phyloP scores from a whole-genome alignment of 345 rosid genomes.

The Xanthoceras sorbifolium region DNA sequence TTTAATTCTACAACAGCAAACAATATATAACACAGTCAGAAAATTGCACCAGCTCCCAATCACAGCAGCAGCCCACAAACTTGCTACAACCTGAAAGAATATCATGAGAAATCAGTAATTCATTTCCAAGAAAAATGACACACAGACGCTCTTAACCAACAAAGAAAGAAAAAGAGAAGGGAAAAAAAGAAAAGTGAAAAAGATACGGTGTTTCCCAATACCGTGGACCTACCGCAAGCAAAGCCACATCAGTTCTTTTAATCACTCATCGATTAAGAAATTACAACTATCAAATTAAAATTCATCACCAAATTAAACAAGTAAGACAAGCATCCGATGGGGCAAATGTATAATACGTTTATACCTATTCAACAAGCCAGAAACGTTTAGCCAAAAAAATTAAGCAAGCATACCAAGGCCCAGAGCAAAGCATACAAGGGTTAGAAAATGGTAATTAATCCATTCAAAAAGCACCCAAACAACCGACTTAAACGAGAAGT shows the following conservation, averaged over 20 bases:
- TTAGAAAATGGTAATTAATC: constrained; percentile 82
- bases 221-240: not conserved
- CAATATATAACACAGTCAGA: constrained; percentile 78
- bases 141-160: not conserved
- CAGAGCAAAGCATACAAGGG: constrained; percentile 62
- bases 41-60: constrained; percentile 98
- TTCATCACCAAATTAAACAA: not conserved
- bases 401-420: constrained; percentile 83
- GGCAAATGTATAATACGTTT: not conserved
- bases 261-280: not conserved
- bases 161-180: too few species aligned
- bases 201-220: not conserved
- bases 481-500: too few species aligned
- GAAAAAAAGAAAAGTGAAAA: too few species aligned
- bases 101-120: not conserved
- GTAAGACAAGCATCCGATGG: constrained; percentile 5
- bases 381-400: constrained; percentile 79
- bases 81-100: constrained; percentile 49
- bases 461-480: constrained; percentile 96
- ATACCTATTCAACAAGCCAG: constrained; percentile 70
- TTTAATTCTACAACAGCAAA: too few species aligned
- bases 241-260: not conserved
- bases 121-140: constrained; percentile 1
- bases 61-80: constrained; percentile 79
- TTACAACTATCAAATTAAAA: not conserved